Base-by-base conservation (phyloP, 2,329 filamentous ascomycete species). In the Diaporthe sp. region DNA sequence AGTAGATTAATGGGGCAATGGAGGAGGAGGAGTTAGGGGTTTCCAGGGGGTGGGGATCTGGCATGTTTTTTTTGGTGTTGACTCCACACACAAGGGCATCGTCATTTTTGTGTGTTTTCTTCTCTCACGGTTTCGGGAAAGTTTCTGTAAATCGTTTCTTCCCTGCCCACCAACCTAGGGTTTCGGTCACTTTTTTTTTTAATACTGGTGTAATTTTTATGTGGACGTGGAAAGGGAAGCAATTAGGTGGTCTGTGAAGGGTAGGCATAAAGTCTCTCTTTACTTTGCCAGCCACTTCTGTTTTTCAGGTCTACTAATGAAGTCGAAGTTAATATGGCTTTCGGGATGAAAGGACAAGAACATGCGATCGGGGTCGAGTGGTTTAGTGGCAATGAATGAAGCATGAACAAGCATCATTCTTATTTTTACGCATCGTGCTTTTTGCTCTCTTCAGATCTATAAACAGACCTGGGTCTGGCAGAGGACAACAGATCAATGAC, bases 41-140 rank as follows among this genome's bases (percentile, higher is more conserved):
- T 39, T n/a, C 10, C 9, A 35, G 8, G 17, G 12, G 12, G 22
- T 7, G 17, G 10, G 25, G 19, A 44, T n/a, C 4, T 15, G 42
- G 61, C 61, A 66, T 66, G 61, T 66, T 66, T 59, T 66, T 66
- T 59, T 66, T 66, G 61, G 61, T 65, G 61, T 50, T 47, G 32
- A 35, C 9, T 25, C 7, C 27, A 35, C 59, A 66, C 4, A 50
- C 44, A 17, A 61, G 35, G 61, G 42, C 61, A 66, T 66, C 22
- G 44, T 63, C 61, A 35, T 66, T 19, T 50, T 65, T 47, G 25
- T 50, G 44, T 50, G 44, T 50, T 50, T 37, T 37, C 19, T 32
- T 35, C 17, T 42, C 37, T 27, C n/a, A 30, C n/a, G 59, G 61
- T 50, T 50, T 65, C 19, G 42, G 42, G 30, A 50, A 19, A 5